phyloP scores from a whole-genome alignment of 1,284 basidiomycete genomes.

The Paramarasmius palmivorus region DNA sequence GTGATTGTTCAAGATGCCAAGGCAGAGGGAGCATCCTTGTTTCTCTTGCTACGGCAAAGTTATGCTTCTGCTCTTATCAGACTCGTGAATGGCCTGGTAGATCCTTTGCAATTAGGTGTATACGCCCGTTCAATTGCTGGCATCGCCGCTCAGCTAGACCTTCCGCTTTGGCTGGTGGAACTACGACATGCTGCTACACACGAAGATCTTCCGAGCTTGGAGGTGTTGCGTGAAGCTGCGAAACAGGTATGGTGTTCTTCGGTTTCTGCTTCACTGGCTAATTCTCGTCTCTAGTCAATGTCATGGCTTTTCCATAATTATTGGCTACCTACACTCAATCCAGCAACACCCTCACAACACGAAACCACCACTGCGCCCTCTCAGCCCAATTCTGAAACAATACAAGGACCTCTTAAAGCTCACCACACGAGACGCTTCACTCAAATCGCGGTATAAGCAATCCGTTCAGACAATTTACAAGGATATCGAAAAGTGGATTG shows the following conservation, averaged over 20 bases:
- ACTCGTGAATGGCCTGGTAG: slow-evolving; percentile 93
- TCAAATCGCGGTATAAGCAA: slow-evolving; percentile 50
- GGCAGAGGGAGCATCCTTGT: slow-evolving; percentile 29
- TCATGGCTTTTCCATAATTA: slow-evolving; percentile 81
- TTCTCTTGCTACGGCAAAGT: slow-evolving; percentile 57
- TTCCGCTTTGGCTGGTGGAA: slow-evolving; percentile 93
- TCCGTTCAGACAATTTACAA: slow-evolving; percentile 51
- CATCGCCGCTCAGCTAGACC: slow-evolving; percentile 83
- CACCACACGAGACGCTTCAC: slow-evolving; percentile 59
- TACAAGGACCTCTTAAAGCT: slow-evolving; percentile 72
- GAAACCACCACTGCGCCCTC: slow-evolving; percentile 42
- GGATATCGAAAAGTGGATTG: slow-evolving; percentile 72
- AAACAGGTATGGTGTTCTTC: slow-evolving; percentile 52
- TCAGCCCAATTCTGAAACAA: slow-evolving; percentile 60
- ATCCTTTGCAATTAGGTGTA: slow-evolving; percentile 86
- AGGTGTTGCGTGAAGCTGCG: slow-evolving; percentile 76
- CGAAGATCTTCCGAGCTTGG: slow-evolving; percentile 89
- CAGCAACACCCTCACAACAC: slow-evolving; percentile 35
- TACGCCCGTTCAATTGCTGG: slow-evolving; percentile 90
- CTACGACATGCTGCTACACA: slow-evolving; percentile 94
- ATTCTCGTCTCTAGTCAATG: slow-evolving; percentile 54
- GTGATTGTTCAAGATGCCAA: slow-evolving; percentile 55
- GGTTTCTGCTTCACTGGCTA: not conserved
- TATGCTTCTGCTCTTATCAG: slow-evolving; percentile 82
- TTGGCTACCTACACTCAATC: slow-evolving; percentile 74